Evolutionary conservation across 768 basidiomycete genomes (phyloP), one percentile per base, ranked within the genome.

Genomic region (Rhizopogon vulgaris): DNA sequence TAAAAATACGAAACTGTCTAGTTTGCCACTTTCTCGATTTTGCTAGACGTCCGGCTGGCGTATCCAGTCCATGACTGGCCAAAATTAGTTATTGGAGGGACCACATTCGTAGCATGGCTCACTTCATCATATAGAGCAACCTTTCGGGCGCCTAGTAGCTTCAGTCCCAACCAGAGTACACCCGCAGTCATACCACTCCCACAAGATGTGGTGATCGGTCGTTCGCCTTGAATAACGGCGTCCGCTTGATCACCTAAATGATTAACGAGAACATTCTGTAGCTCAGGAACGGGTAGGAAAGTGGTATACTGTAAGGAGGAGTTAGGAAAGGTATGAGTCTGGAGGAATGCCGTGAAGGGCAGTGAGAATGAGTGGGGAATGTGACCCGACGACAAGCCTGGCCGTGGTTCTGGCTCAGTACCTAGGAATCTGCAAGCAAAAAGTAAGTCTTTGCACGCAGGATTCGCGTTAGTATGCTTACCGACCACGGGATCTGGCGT

Each of bases 161-260:
- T 81, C 56, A 96, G 73, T n/a, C 91, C 94, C 52, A 97, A 75
- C 94, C 96, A 97, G 6, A 97, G 75, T 12, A 97, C 75, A 3
- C 81, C 90, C 10, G 95, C 95, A n/a, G 94, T 96, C 95, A 99
- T 97, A 40, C 95, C 95, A 63, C 91, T 95, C 47, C 95, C 95
- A 71, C 95, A 99, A 53, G 78, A 87, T 11, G 87, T 82, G 5
- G 85, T 78, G 28, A 94, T 80, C 18, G 73, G 63, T 48, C 78
- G 73, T 54, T 82, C 69, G 15, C 88, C 89, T 10, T 73, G 65
- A 41, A 87, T 69, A 9, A 94, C 72, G 38, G 74, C 64, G n/a
- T 79, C 68, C 27, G 78, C 74, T 52, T 76, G 66, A 49, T 79
- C 76, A 30, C 91, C 89, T 30, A 96, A 68, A 15, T 79, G 76